Evolutionary conservation across 2,329 filamentous ascomycete species (phyloP), one percentile per base, ranked within the genome.

Genomic region (Zymoseptoria crescenta): DNA sequence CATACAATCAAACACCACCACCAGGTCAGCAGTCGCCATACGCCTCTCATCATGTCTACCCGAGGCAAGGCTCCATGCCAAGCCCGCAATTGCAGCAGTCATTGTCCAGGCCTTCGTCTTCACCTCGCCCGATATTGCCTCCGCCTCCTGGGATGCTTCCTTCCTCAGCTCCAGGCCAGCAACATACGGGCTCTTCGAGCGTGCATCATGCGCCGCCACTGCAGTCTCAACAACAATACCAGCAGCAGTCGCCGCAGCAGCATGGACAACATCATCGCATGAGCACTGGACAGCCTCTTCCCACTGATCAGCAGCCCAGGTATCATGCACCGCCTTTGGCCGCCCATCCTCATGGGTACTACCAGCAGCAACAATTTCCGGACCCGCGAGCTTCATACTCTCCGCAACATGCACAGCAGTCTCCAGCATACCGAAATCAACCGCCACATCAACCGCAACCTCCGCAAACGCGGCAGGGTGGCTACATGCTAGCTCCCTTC

Each of bases 401-500:
- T 29, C 65, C 64, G 20, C 66, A 69, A 30, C 55, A 41, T 51
- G 69, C 67, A 5, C 70, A 71, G 24, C 70, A 67, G n/a, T 64
- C 59, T 27, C 61, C 59, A 6, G 72, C 68, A 24, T 64, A 70
- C 56, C 68, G 69, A 35, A 55, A 51, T 51, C 49, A 49, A 53
- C 52, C 63, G 10, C 66, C 67, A 52, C 60, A 59, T n/a, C 72
- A 74, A 13, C 72, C 73, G 49, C 76, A 76, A 21, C 65, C 66
- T 49, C 60, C 60, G 29, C 54, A 56, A 10, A 54, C 57, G 28
- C 62, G 58, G 19, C 54, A 56, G 49, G 68, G 77, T 54, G 77
- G 77, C 16, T 74, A 76, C 59, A 77, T 79, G 74, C 70, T 79
- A 41, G 76, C 76, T 52, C 76, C 77, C 4, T 80, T 79, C 64